A percentile compares a stretch with the other conserved stretches of the same genome.
Evolutionary conservation across 2,329 filamentous ascomycete species (phyloP).

Genomic region (Colletotrichum somersetense): DNA sequence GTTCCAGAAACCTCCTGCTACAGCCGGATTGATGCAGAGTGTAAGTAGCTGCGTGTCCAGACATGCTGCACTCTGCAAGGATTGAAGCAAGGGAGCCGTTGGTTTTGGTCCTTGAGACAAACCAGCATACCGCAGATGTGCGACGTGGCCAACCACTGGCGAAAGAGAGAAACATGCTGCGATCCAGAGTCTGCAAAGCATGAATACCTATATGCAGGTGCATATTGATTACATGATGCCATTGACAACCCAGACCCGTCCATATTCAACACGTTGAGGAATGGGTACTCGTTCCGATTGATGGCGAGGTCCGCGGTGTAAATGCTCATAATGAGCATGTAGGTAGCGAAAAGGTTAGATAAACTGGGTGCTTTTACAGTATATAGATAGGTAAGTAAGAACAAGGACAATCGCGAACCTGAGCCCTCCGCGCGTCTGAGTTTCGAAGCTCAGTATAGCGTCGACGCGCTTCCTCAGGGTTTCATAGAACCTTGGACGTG

Average conservation of each 20-base stretch:
- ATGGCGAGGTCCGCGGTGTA: background rate
- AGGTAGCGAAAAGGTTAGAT: background rate
- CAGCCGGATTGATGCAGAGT: slow-evolving; percentile 1
- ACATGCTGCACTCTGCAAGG: slow-evolving; percentile 13
- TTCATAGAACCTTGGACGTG: slow-evolving; percentile 8
- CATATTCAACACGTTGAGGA: background rate
- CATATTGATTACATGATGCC: background rate
- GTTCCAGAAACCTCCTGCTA: background rate
- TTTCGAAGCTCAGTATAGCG: slow-evolving; percentile 13
- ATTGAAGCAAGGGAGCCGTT: slow-evolving; percentile 9
- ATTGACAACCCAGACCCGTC: background rate
- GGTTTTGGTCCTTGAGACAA: slow-evolving; percentile 23
- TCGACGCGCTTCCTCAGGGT: slow-evolving; percentile 7
- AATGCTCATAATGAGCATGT: background rate
- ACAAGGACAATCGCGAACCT: slow-evolving; percentile 3
- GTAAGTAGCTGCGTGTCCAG: background rate
- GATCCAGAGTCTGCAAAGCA: background rate
- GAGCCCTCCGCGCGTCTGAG: background rate
- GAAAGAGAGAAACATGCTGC: slow-evolving; percentile 14
- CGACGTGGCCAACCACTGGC: slow-evolving; percentile 13
- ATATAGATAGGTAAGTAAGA: background rate
- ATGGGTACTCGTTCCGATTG: background rate
- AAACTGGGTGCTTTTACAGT: background rate
- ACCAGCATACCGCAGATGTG: slow-evolving; percentile 9
- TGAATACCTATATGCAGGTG: background rate